phyloP scores from a whole-genome alignment of 257 asterid species.

The Primulina huaijiensis region DNA sequence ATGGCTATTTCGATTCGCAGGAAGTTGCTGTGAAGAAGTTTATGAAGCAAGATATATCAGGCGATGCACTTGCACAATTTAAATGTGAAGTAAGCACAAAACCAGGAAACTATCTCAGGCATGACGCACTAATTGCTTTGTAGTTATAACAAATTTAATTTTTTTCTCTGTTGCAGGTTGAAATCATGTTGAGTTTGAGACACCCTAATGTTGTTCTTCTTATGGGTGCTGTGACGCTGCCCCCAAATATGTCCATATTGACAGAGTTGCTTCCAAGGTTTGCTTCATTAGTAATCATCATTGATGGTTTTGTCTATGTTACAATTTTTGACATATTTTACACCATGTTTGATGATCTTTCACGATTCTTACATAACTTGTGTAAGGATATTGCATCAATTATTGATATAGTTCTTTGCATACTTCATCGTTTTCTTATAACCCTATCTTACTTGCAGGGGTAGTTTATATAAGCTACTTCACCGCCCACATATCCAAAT shows the following conservation, averaged over 20 bases:
- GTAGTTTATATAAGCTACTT: conserved; percentile 85
- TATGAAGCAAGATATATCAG: conserved; percentile 95
- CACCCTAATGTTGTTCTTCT: conserved; percentile 97
- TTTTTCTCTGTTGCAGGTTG: conserved; percentile 51
- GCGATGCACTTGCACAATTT: conserved; percentile 84
- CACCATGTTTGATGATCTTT: background rate
- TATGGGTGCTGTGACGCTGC: conserved; percentile 96
- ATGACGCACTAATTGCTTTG: conserved; percentile 18
- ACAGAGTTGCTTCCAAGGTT: conserved; percentile 97
- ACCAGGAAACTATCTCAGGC: background rate
- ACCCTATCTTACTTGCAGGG: conserved; percentile 55
- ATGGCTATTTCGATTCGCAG: conserved; percentile 39
- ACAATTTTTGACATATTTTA: conserved; percentile 1
- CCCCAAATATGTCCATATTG: conserved; percentile 92
- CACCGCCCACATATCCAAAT: conserved; percentile 72
- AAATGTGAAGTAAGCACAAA: conserved; percentile 71
- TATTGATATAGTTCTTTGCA: conserved; percentile 9
- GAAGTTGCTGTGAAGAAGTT: conserved; percentile 98
- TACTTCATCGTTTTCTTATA: conserved; percentile 9
- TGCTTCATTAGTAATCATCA: conserved; percentile 18
- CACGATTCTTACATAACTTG: background rate
- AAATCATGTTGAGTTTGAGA: conserved; percentile 90
- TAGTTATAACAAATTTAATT: conserved; percentile 1
- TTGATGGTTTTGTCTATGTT: conserved; percentile 9
- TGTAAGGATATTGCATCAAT: conserved; percentile 1